Evolutionary conservation across 177 flowering plant genomes (phyloP).

Genomic region (Telopea speciosissima): DNA sequence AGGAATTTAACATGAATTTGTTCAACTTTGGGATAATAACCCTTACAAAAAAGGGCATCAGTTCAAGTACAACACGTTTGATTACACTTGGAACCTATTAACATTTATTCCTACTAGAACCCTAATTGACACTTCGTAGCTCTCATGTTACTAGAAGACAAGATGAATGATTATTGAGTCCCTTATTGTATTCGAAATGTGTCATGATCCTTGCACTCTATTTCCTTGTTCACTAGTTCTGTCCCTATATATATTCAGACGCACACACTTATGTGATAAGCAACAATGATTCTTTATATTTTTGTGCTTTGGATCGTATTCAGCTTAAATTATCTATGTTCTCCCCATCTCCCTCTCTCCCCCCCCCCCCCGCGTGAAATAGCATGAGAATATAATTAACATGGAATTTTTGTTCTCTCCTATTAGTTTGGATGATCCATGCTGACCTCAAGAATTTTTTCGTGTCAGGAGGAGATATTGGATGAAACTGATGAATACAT

Average conservation of each 20-base stretch:
- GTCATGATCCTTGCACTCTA: not conserved
- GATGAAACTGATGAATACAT: constrained; percentile 98
- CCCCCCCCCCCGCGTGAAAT: not conserved
- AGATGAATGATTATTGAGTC: too few relatives aligned
- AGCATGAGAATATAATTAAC: not conserved
- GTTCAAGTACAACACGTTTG: not conserved
- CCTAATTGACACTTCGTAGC: not conserved
- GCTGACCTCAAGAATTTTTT: constrained; percentile 11
- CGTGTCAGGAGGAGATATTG: constrained; percentile 85
- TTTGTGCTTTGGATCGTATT: not conserved
- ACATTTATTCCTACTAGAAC: not conserved
- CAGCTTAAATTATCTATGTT: not conserved
- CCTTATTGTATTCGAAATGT: not conserved
- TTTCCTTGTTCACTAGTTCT: not conserved
- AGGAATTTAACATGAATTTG: not conserved
- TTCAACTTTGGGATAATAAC: not conserved
- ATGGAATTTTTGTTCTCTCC: not conserved
- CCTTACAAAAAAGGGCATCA: not conserved
- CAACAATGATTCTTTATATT: too few relatives aligned
- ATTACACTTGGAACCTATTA: not conserved
- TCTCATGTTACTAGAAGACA: not conserved
- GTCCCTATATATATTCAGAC: too few relatives aligned
- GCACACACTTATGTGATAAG: too few relatives aligned
- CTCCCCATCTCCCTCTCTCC: not conserved
- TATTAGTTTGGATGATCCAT: not conserved